phyloP scores from a whole-genome alignment of 495 filamentous ascomycete genomes.

The Penicillium parvum region DNA sequence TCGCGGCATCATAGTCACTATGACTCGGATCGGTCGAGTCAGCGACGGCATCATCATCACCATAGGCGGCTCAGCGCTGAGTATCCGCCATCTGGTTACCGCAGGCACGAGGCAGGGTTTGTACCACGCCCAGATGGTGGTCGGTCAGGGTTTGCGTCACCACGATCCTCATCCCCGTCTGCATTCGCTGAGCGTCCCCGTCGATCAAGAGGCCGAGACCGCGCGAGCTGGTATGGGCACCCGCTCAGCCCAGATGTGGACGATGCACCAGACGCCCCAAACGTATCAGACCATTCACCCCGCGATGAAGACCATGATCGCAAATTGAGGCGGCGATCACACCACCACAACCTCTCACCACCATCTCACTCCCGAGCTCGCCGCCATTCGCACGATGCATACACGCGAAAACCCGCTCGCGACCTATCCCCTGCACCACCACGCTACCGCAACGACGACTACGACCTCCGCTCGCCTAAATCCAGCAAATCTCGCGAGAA shows the following conservation, averaged over 20 bases:
- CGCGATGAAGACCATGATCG: slow-evolving; percentile 11
- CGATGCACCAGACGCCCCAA: slow-evolving; percentile 19
- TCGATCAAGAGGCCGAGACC: slow-evolving; percentile 24
- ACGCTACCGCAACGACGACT: slow-evolving; percentile 10
- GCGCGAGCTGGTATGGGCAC: slow-evolving; percentile 12
- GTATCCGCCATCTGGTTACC: slow-evolving; percentile 16
- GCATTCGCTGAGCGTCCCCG: slow-evolving; percentile 15
- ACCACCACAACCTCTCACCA: slow-evolving; percentile 29
- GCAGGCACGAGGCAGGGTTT: slow-evolving; percentile 18
- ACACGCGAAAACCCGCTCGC: slow-evolving; percentile 30
- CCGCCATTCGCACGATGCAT: slow-evolving; percentile 44
- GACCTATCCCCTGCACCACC: slow-evolving; percentile 29
- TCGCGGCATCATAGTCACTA: slow-evolving; percentile 21
- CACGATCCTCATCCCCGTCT: slow-evolving; percentile 33
- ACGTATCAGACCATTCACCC: slow-evolving; percentile 23
- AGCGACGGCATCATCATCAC: slow-evolving; percentile 18
- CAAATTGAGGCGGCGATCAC: slow-evolving; percentile 13
- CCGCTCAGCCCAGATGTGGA: slow-evolving; percentile 22
- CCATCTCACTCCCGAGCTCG: slow-evolving; percentile 26
- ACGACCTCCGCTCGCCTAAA: slow-evolving; percentile 14
- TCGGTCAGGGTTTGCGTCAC: slow-evolving; percentile 23
- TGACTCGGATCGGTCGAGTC: slow-evolving; percentile 17
- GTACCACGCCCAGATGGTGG: slow-evolving; percentile 6
- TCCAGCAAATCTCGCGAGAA: slow-evolving; percentile 15
- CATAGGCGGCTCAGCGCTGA: slow-evolving; percentile 28